phyloP scores from a whole-genome alignment of 257 asterid species.

The Mentha longifolia region DNA sequence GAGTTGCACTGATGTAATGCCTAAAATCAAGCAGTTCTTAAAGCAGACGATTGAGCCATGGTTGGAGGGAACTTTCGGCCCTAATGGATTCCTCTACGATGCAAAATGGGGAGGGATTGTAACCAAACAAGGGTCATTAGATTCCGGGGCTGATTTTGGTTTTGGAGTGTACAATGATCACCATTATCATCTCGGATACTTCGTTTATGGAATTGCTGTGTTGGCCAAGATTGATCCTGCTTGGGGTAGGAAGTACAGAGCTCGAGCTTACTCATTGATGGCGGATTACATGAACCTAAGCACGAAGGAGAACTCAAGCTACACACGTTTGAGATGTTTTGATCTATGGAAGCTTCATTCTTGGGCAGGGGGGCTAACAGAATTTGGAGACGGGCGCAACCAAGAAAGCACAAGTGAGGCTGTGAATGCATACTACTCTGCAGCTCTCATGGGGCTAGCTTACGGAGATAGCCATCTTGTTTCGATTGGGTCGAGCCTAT shows the following conservation, averaged over 20 bases:
- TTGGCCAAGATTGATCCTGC: slow-evolving; percentile 85
- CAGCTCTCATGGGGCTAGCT: slow-evolving; percentile 92
- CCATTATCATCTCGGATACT: slow-evolving; percentile 89
- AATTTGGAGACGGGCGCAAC: slow-evolving; percentile 88
- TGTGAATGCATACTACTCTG: slow-evolving; percentile 83
- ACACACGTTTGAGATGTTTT: slow-evolving; percentile 79
- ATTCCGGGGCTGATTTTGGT: slow-evolving; percentile 90
- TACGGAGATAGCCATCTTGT: slow-evolving; percentile 87
- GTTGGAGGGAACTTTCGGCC: slow-evolving; percentile 76
- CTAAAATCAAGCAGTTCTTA: slow-evolving; percentile 66
- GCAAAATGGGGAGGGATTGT: slow-evolving; percentile 92
- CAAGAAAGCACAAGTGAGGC: slow-evolving; percentile 99
- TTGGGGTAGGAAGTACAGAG: slow-evolving; percentile 84
- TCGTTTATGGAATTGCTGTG: slow-evolving; percentile 80
- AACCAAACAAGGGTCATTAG: slow-evolving; percentile 75
- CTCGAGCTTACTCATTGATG: slow-evolving; percentile 80
- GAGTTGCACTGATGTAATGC: slow-evolving; percentile 60
- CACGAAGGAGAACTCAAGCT: slow-evolving; percentile 51
- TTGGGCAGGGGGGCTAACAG: slow-evolving; percentile 96
- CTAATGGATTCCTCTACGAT: slow-evolving; percentile 81
- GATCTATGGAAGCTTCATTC: slow-evolving; percentile 89
- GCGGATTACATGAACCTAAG: slow-evolving; percentile 85
- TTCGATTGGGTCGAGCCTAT: slow-evolving; percentile 67
- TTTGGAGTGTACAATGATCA: slow-evolving; percentile 90
- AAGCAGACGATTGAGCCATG: slow-evolving; percentile 92